A percentile compares a stretch with the other conserved stretches of the same genome.
phyloP scores from a whole-genome alignment of 805 yeast genomes.

The Candida corydali region DNA sequence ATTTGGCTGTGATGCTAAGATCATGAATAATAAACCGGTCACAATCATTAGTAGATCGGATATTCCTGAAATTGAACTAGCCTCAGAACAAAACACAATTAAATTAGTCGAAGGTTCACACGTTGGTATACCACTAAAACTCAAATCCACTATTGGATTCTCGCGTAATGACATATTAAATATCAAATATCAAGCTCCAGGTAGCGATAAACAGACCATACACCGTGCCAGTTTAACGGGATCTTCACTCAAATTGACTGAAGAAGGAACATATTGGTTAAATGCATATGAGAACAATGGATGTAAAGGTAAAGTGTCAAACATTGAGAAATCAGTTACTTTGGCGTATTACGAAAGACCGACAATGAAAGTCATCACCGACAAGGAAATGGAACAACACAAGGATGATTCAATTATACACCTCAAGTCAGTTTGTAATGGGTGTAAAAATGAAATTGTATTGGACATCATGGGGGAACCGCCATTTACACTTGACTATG shows the following conservation, averaged over 20 bases:
- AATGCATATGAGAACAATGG: constrained; percentile 36
- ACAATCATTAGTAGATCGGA: constrained; percentile 66
- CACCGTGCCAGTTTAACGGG: constrained; percentile 2
- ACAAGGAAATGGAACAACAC: constrained; percentile 18
- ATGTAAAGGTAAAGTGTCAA: constrained; percentile 39
- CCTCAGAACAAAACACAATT: constrained; percentile 16
- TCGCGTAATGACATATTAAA: constrained; percentile 25
- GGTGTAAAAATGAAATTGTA: constrained; percentile 20
- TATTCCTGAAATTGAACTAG: constrained; percentile 48
- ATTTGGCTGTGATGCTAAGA: constrained; percentile 69
- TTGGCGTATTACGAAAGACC: constrained; percentile 25
- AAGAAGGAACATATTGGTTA: constrained; percentile 43
- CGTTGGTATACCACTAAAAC: constrained; percentile 51
- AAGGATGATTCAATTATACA: constrained; percentile 18
- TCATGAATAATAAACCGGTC: constrained; percentile 51
- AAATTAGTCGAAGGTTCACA: constrained; percentile 60
- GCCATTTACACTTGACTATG: constrained; percentile 69
- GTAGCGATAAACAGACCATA: background rate
- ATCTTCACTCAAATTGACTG: constrained; percentile 20
- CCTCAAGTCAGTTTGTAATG: constrained; percentile 30
- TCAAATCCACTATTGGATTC: constrained; percentile 30
- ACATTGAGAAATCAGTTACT: constrained; percentile 14
- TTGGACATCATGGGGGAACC: constrained; percentile 52
- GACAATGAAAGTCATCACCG: constrained; percentile 15
- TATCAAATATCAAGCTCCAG: constrained; percentile 19